Evolutionary conservation across 1,284 basidiomycete species (phyloP).

Genomic region (Erythrobasidium hasegawianum): DNA sequence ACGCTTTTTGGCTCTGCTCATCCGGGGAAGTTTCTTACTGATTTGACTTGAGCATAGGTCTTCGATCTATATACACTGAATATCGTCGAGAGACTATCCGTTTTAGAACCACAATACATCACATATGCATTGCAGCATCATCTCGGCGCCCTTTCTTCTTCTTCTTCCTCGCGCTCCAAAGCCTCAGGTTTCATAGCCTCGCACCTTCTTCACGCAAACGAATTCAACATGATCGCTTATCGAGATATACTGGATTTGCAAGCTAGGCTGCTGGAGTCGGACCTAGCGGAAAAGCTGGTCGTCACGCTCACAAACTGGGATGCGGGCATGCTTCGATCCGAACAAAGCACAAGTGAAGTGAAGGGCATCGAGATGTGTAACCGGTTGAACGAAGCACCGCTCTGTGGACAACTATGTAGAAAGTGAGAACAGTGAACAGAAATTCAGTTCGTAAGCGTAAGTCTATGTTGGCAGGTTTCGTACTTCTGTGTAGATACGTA

Average conservation of each 20-base stretch:
- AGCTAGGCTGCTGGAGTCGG: conserved; percentile 1
- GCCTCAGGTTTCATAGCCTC: not conserved
- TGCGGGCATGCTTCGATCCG: not conserved
- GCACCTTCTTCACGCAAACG: conserved; percentile 12
- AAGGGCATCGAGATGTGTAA: not conserved
- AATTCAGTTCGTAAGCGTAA: no score
- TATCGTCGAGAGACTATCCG: conserved; percentile 3
- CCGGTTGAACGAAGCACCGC: not conserved
- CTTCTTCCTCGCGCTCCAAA: no score
- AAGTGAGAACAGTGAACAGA: no score
- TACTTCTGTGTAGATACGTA: no score
- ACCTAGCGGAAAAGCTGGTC: not conserved
- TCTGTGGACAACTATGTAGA: not conserved
- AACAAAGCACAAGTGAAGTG: no score
- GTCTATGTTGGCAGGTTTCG: no score
- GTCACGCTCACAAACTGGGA: conserved; percentile 27
- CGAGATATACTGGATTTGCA: conserved; percentile 2
- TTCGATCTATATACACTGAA: conserved; percentile 13
- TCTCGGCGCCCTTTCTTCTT: no score
- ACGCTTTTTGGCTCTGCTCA: not conserved
- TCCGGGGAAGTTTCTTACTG: no score
- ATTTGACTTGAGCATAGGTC: not conserved
- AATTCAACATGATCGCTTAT: conserved; percentile 17
- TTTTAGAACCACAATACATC: conserved; percentile 19
- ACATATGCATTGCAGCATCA: conserved; percentile 22